phyloP scores from a whole-genome alignment of 2,329 filamentous ascomycete species.

The Capronia coronata region DNA sequence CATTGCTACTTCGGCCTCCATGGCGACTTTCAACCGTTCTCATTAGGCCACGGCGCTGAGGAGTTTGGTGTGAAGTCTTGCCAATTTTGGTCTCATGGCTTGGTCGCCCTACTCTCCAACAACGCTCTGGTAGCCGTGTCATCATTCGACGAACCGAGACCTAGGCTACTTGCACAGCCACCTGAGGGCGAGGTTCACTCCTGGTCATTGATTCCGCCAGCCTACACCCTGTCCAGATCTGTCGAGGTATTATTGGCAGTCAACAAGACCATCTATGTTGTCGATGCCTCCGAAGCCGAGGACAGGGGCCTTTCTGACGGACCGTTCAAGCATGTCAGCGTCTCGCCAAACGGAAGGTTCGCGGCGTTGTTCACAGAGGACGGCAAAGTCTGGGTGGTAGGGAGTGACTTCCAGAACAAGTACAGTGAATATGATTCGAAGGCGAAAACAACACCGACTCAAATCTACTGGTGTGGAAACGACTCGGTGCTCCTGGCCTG shows the following conservation, averaged over 20 bases:
- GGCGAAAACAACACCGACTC: slow-evolving; percentile 75
- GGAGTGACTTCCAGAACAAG: slow-evolving; percentile 87
- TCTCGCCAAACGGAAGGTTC: slow-evolving; percentile 85
- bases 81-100: slow-evolving; percentile 84
- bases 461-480: slow-evolving; percentile 93
- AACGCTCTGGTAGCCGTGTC: slow-evolving; percentile 82
- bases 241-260: slow-evolving; percentile 90
- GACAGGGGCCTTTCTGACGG: slow-evolving; percentile 87
- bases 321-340: slow-evolving; percentile 81
- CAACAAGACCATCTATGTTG: slow-evolving; percentile 72
- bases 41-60: slow-evolving; percentile 80
- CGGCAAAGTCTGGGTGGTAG: slow-evolving; percentile 85
- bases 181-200: slow-evolving; percentile 75
- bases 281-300: slow-evolving; percentile 84
- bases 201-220: slow-evolving; percentile 83
- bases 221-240: slow-evolving; percentile 80
- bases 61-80: slow-evolving; percentile 83
- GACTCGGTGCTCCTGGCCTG: slow-evolving; percentile 89
- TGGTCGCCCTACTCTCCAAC: slow-evolving; percentile 84
- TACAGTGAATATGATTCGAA: slow-evolving; percentile 87
- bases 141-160: slow-evolving; percentile 82
- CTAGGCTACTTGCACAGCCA: slow-evolving; percentile 68
- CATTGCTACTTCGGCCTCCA: slow-evolving; percentile 87
- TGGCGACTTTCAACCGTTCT: slow-evolving; percentile 91
- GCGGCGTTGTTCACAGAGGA: slow-evolving; percentile 80